These are phyloP conservation scores for Malus asiatica DNA, from an alignment of 306 rosid species.

Conservation along the genomic window DNA sequence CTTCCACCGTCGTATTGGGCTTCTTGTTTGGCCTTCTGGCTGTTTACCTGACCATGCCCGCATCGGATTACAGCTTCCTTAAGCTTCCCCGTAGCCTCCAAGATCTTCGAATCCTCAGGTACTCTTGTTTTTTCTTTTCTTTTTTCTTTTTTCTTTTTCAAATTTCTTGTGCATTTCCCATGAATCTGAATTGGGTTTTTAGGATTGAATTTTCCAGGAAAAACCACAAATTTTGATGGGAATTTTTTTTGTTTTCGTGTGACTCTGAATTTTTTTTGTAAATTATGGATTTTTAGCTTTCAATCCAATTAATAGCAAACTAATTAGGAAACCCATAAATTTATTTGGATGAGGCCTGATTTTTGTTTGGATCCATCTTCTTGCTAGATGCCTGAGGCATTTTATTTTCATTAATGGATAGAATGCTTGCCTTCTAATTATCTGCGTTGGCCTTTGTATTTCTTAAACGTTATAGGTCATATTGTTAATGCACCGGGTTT, in stretches of 20 bases:
- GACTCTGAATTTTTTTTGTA: neutral
- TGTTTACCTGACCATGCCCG: constrained; percentile 83
- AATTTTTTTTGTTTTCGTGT: neutral
- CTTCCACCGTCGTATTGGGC: constrained; percentile 53
- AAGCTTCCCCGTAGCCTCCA: constrained; percentile 84
- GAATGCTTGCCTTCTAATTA: neutral
- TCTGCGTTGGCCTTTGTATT: neutral
- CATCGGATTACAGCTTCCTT: constrained; percentile 93
- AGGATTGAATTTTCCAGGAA: neutral
- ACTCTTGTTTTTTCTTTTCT: neutral
- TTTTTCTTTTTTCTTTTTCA: neutral
- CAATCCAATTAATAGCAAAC: neutral
- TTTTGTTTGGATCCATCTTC: neutral
- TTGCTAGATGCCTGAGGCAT: neutral
- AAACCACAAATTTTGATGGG: neutral
- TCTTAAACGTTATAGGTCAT: neutral
- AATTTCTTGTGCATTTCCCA: neutral
- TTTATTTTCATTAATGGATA: neutral
- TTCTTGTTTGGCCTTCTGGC: constrained; percentile 46
- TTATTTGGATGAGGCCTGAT: neutral
- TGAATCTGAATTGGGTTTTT: neutral
- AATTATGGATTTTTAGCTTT: neutral
- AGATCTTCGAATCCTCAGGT: constrained; percentile 82
- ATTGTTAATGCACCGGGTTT: neutral
- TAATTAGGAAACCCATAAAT: neutral